Percentiles rank a stretch among this genome's conserved stretches.
phyloP scores from a whole-genome alignment of 139 green algal genomes.

The Auxenochlorella protothecoides region DNA sequence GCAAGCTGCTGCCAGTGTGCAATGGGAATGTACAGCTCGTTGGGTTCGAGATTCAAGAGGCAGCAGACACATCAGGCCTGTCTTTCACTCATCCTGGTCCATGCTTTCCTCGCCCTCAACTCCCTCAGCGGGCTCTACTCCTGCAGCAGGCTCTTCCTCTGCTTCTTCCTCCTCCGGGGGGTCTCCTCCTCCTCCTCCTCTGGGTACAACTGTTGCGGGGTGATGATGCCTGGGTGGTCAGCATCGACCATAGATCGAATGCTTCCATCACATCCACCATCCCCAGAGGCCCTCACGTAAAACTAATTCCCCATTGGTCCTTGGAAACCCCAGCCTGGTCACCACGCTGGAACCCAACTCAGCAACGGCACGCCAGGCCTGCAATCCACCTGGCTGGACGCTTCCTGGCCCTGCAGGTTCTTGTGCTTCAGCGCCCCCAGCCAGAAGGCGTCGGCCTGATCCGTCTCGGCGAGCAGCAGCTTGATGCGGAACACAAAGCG shows the following conservation, averaged over 20 bases:
- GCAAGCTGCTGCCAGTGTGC: no score
- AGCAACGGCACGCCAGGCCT: no score
- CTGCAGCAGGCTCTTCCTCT: neutral
- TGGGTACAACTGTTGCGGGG: constrained; percentile 2
- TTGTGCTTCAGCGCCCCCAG: constrained; percentile 26
- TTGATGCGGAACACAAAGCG: constrained; percentile 17
- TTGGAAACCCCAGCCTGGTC: neutral
- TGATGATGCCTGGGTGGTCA: neutral
- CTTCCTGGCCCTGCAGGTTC: constrained; percentile 16
- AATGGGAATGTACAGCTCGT: no score
- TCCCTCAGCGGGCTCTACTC: no score
- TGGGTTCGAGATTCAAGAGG: no score
- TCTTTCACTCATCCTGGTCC: no score
- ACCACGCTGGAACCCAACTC: neutral
- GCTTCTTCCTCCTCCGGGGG: neutral
- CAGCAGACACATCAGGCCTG: no score
- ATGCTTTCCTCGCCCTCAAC: no score
- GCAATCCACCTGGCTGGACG: constrained; percentile 6
- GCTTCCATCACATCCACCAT: neutral
- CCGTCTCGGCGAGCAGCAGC: neutral
- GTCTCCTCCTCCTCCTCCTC: constrained; percentile 8
- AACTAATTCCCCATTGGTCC: no score
- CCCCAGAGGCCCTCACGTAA: no score
- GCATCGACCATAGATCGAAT: neutral
- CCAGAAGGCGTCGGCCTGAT: neutral